Base-by-base conservation (phyloP, 176 grass and related monocot genomes). In the Miscanthus lutarioriparius region DNA sequence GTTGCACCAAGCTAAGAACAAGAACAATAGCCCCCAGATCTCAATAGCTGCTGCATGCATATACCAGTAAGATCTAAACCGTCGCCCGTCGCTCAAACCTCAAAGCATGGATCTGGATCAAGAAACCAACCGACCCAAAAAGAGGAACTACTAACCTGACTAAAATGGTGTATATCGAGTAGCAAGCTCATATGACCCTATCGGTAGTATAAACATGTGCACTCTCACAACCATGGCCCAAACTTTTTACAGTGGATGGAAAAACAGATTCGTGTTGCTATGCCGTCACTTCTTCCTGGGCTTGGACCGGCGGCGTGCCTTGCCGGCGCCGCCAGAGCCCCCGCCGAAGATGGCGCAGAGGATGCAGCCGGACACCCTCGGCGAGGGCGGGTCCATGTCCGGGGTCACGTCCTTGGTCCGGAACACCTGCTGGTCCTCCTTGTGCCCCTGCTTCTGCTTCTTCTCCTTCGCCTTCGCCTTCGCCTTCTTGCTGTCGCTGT, bases 361-460 rank as follows among this genome's bases (percentile, higher is more conserved):
- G 70, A 91, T 89, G 85, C 90, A 97, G 38, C 95, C 92, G 0
- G 90, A 91, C 17, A 97, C 92, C 81, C 86, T 87, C 2, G 95
- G 95, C 1, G 95, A 97, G 1, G 92, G 90, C 11, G 95, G 95
- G 78, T 97, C 95, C n/a, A 85, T 14, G 68, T 91, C 92, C 0
- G 92, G 90, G 14, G 78, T 63, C 10, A 97, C 80, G 69, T 89
- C 74, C 73, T 80, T 87, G 58, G 91, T 91, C 80, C 67, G 78
- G 89, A 93, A 96, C 53, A 70, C 84, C 81, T 61, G 22, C 81
- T 61, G 22, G 74, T 68, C 75, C 23, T 87, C 86, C 78, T 74
- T 78, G 64, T 86, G 72, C 9, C 30, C 64, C 2, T 87, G 80
- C 53, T 87, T 36, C 79, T 76, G 76, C 16, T 80, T 32, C 54